phyloP scores from a whole-genome alignment of 2,329 filamentous ascomycete genomes.

The Ceratocystis harringtonii region DNA sequence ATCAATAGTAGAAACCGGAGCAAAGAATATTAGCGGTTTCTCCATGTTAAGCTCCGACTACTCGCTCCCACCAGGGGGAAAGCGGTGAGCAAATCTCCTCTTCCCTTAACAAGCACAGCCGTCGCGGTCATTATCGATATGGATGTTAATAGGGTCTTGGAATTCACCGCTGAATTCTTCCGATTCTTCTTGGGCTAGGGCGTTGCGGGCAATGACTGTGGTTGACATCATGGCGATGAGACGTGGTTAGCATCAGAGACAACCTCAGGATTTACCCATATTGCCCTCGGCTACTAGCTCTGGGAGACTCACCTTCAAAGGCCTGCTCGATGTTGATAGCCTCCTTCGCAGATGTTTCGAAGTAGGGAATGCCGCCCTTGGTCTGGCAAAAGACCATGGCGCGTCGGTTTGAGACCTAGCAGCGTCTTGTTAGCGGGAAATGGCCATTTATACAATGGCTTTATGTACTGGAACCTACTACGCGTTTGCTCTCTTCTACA shows the following conservation, averaged over 20 bases:
- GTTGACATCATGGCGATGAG: neutral
- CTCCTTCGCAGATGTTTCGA: conserved; percentile 98
- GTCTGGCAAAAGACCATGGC: conserved; percentile 96
- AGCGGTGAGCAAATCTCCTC: neutral
- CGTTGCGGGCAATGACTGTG: conserved; percentile 86
- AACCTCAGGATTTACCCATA: too few species aligned
- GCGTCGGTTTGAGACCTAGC: conserved; percentile 78
- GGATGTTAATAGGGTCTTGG: conserved; percentile 95
- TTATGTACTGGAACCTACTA: conserved; percentile 36
- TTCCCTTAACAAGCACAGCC: conserved; percentile 70
- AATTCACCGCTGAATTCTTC: conserved; percentile 97
- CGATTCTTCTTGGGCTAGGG: conserved; percentile 88
- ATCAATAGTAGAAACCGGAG: neutral
- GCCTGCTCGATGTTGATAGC: conserved; percentile 90
- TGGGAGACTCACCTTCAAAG: conserved; percentile 41
- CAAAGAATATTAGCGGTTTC: too few species aligned
- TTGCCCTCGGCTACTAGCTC: too few species aligned
- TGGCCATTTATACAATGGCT: neutral
- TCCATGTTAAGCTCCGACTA: too few species aligned
- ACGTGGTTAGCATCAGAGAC: neutral
- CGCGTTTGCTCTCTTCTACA: conserved; percentile 91
- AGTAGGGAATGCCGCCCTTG: conserved; percentile 94
- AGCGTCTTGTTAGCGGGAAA: neutral
- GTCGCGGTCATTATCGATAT: conserved; percentile 84
- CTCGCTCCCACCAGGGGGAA: neutral